These are phyloP conservation scores for Amoebophrya sp. DNA, from an alignment of 169 alveolate genomes.

Conservation along the genomic window DNA sequence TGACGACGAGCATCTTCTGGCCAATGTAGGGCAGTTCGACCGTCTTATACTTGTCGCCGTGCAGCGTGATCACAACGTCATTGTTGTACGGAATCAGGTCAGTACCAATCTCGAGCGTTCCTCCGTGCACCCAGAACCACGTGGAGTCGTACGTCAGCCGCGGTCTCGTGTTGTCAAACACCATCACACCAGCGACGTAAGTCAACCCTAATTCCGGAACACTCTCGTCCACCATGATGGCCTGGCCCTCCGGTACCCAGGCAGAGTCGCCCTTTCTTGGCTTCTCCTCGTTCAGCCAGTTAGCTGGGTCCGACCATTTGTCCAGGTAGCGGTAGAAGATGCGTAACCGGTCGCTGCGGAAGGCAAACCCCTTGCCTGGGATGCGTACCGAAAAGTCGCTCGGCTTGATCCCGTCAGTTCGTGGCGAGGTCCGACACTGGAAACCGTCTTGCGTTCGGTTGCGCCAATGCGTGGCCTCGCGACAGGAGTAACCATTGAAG, in stretches of 20 bases:
- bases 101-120: background rate
- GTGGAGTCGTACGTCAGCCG: background rate
- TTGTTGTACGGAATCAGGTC: background rate
- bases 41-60: background rate
- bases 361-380: background rate
- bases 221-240: background rate
- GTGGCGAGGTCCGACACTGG: background rate
- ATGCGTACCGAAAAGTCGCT: background rate
- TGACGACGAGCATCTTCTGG: background rate
- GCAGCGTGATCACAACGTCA: background rate
- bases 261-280: background rate
- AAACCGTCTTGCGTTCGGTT: background rate
- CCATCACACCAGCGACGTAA: background rate
- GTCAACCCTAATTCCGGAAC: background rate
- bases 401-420: background rate
- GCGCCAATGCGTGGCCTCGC: background rate
- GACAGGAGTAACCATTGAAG: background rate
- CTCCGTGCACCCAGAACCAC: background rate
- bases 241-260: background rate
- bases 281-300: background rate
- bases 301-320: background rate
- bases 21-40: background rate
- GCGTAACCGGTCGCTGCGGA: background rate
- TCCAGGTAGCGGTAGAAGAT: background rate
- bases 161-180: background rate